These are phyloP conservation scores for Colletotrichum sp. DNA, from an alignment of 2,329 filamentous ascomycete genomes.

Conservation along the genomic window DNA sequence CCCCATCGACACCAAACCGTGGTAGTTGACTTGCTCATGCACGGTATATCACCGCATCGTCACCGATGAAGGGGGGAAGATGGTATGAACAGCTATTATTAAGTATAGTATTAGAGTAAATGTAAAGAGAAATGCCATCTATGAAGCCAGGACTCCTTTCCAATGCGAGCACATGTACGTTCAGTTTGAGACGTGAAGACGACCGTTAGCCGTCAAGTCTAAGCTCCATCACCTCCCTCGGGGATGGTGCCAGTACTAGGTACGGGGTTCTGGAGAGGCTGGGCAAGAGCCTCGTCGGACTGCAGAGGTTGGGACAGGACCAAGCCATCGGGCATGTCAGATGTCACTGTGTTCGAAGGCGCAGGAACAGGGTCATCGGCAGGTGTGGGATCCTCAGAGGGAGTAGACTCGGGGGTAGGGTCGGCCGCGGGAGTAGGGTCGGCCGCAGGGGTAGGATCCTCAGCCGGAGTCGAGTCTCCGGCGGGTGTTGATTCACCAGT, in stretches of 20 bases:
- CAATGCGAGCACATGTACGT: neutral
- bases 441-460: neutral
- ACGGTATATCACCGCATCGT: neutral
- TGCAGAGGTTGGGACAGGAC: neutral
- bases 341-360: neutral
- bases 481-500: neutral
- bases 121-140: neutral
- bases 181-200: neutral
- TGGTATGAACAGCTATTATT: neutral
- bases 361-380: neutral
- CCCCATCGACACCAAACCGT: conserved; percentile 2
- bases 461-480: neutral
- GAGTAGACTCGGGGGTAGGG: neutral
- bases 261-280: neutral
- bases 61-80: neutral
- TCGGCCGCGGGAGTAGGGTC: neutral
- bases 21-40: neutral
- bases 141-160: neutral
- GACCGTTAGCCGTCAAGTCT: neutral
- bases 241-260: neutral
- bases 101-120: neutral
- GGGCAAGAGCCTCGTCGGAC: neutral
- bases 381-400: neutral
- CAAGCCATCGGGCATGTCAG: neutral
- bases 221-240: neutral